Percentiles rank a stretch among this genome's conserved stretches.
Conservation (phyloP, 192 early-diverging fungal species). For the Backusella psychrophila region DNA sequence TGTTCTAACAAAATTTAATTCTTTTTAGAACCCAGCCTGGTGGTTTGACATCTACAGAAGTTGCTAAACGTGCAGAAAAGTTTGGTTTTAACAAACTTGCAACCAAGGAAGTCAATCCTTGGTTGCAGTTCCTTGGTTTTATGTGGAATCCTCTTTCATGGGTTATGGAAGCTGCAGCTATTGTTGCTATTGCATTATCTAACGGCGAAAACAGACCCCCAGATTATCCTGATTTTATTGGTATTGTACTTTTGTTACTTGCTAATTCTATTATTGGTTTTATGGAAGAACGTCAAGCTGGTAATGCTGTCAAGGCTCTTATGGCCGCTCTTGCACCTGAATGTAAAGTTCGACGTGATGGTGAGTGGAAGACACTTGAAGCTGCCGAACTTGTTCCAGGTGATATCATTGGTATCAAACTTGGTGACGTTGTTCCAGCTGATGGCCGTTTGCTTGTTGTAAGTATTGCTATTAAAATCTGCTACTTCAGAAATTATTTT, state of each 20-base stretch:
- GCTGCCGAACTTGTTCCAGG: slow-evolving; percentile 78
- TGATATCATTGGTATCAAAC: slow-evolving; percentile 80
- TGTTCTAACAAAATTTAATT: slow-evolving; percentile 8
- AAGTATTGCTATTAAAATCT: slow-evolving; percentile 14
- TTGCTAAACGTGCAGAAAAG: slow-evolving; percentile 57
- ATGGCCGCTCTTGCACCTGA: slow-evolving; percentile 86
- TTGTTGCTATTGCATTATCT: slow-evolving; percentile 73
- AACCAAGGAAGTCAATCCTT: slow-evolving; percentile 75
- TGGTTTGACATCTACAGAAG: slow-evolving; percentile 64
- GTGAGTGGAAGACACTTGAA: slow-evolving; percentile 72
- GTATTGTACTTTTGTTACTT: slow-evolving; percentile 75
- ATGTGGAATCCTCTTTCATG: slow-evolving; percentile 79
- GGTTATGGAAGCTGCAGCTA: slow-evolving; percentile 82
- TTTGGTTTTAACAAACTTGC: slow-evolving; percentile 70
- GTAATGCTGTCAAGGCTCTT: slow-evolving; percentile 86
- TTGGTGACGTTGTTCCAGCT: slow-evolving; percentile 87
- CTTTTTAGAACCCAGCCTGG: slow-evolving; percentile 41
- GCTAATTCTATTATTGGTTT: slow-evolving; percentile 86
- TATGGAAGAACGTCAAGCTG: slow-evolving; percentile 85
- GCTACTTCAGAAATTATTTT: slow-evolving; percentile 5
- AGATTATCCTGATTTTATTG: slow-evolving; percentile 83
- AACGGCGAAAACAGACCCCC: slow-evolving; percentile 63
- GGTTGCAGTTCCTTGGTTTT: slow-evolving; percentile 83
- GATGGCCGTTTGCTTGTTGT: slow-evolving; percentile 75
- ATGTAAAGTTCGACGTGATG: slow-evolving; percentile 83